phyloP scores from a whole-genome alignment of 1,139 yeast species.

The Pichia sp. region DNA sequence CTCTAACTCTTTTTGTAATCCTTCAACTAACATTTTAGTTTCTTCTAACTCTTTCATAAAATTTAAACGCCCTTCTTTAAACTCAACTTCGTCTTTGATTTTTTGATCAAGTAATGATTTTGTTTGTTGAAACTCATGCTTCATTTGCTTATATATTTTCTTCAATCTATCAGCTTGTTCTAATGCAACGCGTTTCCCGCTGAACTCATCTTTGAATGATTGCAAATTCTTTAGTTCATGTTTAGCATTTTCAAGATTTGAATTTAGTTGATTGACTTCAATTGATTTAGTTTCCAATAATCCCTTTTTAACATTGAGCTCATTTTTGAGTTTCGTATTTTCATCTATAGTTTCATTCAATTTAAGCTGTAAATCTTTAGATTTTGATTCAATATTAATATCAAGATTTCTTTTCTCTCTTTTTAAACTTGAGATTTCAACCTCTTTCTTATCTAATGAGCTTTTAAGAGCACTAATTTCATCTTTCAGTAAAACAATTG shows the following conservation, averaged over 20 bases:
- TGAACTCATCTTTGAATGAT: slow-evolving; percentile 11
- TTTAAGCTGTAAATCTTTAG: slow-evolving; percentile 7
- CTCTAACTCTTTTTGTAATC: slow-evolving; percentile 23
- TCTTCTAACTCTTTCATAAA: slow-evolving; percentile 30
- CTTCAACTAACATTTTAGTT: slow-evolving; percentile 23
- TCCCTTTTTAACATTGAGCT: slow-evolving; percentile 1
- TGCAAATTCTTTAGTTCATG: slow-evolving; percentile 3
- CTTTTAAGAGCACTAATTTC: slow-evolving; percentile 29
- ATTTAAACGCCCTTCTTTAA: slow-evolving; percentile 34
- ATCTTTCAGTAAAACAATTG: slow-evolving; percentile 31
- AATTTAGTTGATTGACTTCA: slow-evolving; percentile 1
- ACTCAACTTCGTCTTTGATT: slow-evolving; percentile 34
- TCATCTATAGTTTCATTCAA: slow-evolving; percentile 5
- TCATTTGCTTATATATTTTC: slow-evolving; percentile 29
- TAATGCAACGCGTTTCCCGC: slow-evolving; percentile 17
- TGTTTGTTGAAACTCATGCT: slow-evolving; percentile 34
- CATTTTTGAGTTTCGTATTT: slow-evolving; percentile 1
- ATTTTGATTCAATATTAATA: neutral
- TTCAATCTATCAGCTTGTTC: slow-evolving; percentile 22
- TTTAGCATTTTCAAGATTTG: neutral
- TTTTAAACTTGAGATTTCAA: slow-evolving; percentile 15
- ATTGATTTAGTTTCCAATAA: neutral
- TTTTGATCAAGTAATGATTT: slow-evolving; percentile 31
- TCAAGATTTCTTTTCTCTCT: slow-evolving; percentile 10
- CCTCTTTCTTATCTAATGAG: slow-evolving; percentile 23